Base-by-base conservation (phyloP, 2,329 filamentous ascomycete genomes). In the Colletotrichum aenigma region DNA sequence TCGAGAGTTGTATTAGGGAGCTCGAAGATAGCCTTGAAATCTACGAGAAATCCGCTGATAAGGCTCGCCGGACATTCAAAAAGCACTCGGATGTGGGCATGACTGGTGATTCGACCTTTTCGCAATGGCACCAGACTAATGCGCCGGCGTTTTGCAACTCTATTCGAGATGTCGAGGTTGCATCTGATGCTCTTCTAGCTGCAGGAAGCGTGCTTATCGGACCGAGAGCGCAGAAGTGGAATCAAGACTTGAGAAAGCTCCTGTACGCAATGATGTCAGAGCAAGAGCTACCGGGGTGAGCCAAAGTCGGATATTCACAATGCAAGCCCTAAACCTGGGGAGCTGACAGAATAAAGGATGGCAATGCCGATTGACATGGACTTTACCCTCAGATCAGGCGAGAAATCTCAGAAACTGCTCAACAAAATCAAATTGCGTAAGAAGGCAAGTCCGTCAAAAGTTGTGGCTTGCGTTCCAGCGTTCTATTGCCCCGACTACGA, bases 111-210 rank as follows among this genome's bases (percentile, higher is more conserved):
- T 13, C 12, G 62, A 66, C 62, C 6, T 66, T 66, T 26, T 26
- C 34, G 21, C 62, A 66, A n/a, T 66, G 62, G 62, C 28, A 52
- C 9, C 62, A 38, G n/a, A 52, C 38, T 16, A 66, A 66, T 34
- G 62, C 62, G 15, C 34, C 34, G 21, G 62, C 62, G 3, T 66
- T 66, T 43, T 38, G 62, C 4, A 66, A 43, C 21, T 24, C 62
- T 12, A 66, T 38, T 26, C 32, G 30, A 24, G 32, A 38, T 43
- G 34, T 52, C 13, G 62, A 52, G 16, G 34, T 34, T 38, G 34
- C 62, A 26, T 52, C 34, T 3, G 38, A 36, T 9, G 38, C 34
- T 10, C 34, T 52, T 16, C 12, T 66, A 43, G 13, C 34, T 18
- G 18, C 38, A 32, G 21, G 15, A 24, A 21, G 28, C 28, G 58